Evolutionary conservation across 139 green algal genomes (phyloP).

Genomic region (Mychonastes homosphaera): DNA sequence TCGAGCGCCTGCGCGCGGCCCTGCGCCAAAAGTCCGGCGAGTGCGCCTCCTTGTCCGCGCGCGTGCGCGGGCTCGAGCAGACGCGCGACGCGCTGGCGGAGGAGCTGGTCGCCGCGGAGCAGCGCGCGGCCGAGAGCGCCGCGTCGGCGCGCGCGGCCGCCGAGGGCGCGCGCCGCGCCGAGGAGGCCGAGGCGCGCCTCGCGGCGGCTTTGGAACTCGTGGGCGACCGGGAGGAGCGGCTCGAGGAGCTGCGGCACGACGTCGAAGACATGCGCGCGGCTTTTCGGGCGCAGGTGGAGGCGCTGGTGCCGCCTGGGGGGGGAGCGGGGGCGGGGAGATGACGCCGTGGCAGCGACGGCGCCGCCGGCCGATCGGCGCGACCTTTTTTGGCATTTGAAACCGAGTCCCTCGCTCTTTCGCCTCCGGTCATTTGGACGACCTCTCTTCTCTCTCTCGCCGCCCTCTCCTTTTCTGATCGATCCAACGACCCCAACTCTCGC

Average conservation of each 20-base stretch:
- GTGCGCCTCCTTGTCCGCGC: conserved; percentile 37
- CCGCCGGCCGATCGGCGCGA: too few species aligned
- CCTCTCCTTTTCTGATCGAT: too few species aligned
- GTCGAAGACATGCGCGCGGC: conserved; percentile 71
- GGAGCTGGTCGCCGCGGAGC: conserved; percentile 62
- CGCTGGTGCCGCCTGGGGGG: conserved; percentile 43
- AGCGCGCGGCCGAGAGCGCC: conserved; percentile 36
- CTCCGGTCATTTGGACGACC: too few species aligned
- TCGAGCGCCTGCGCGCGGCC: conserved; percentile 30
- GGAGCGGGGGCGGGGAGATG: too few species aligned
- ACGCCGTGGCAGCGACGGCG: too few species aligned
- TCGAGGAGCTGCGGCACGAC: conserved; percentile 80
- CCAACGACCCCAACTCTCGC: too few species aligned
- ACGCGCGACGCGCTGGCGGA: conserved; percentile 69
- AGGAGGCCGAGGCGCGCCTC: conserved; percentile 42
- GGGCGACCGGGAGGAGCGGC: conserved; percentile 73
- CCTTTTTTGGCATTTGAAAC: too few species aligned
- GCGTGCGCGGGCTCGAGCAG: conserved; percentile 55
- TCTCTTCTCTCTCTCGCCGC: too few species aligned
- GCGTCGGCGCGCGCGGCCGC: conserved; percentile 11
- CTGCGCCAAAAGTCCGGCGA: conserved; percentile 38
- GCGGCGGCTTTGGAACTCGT: conserved; percentile 71
- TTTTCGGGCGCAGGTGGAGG: conserved; percentile 80
- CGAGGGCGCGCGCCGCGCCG: background rate
- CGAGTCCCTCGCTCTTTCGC: too few species aligned